Evolutionary conservation across 371 early-diverging fungal species (phyloP).

Genomic region (Batrachochytrium dendrobatidis): DNA sequence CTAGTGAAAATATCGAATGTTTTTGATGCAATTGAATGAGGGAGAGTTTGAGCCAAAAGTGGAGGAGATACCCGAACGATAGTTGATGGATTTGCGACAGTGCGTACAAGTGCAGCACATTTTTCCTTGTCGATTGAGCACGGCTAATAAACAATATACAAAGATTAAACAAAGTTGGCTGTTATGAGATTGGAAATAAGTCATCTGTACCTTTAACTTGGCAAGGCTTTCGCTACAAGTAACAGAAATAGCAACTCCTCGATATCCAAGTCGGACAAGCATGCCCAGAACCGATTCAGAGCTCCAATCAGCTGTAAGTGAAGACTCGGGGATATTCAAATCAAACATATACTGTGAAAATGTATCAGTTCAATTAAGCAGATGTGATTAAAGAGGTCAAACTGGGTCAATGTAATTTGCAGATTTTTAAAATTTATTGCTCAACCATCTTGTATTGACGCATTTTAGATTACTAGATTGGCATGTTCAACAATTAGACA

Average conservation of each 20-base stretch:
- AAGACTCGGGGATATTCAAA: not conserved
- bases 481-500: too few relatives aligned
- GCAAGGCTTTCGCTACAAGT: not conserved
- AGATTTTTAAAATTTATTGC: too few relatives aligned
- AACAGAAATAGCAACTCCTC: slow-evolving; percentile 7
- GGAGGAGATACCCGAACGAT: not conserved
- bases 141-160: not conserved
- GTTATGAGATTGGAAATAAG: not conserved
- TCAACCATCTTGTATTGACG: too few relatives aligned
- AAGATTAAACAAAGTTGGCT: not conserved
- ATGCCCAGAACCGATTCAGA: not conserved
- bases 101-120: not conserved
- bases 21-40: not conserved
- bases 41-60: not conserved
- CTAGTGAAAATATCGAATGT: not conserved
- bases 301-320: not conserved
- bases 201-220: not conserved
- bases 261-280: not conserved
- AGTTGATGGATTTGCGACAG: not conserved
- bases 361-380: too few relatives aligned
- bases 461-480: too few relatives aligned
- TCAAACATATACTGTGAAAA: too few relatives aligned
- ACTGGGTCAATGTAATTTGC: too few relatives aligned
- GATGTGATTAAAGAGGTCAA: too few relatives aligned
- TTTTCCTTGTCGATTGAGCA: not conserved